phyloP scores from a whole-genome alignment of 73 alveolate species.

The Tetrahymena thermophila region DNA sequence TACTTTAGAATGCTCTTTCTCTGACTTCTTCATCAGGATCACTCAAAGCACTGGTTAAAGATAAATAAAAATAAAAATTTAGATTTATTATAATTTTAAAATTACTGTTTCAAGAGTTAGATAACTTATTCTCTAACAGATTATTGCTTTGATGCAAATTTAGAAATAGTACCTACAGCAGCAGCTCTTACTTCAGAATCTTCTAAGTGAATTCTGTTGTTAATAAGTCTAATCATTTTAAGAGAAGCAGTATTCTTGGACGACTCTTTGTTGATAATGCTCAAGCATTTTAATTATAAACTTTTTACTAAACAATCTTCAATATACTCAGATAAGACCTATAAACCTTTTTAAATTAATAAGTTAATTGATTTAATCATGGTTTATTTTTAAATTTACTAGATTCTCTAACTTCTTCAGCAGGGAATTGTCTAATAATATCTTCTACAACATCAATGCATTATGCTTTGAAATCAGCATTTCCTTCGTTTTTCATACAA shows the following conservation, averaged over 20 bases:
- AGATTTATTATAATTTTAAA: too few species aligned
- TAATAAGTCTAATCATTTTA: constrained; percentile 28
- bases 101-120: constrained; percentile 1
- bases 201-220: constrained; percentile 40
- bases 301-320: constrained; percentile 24
- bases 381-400: background rate
- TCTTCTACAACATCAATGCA: constrained; percentile 23
- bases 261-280: constrained; percentile 18
- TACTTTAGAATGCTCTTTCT: constrained; percentile 17
- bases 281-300: constrained; percentile 4
- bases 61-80: background rate
- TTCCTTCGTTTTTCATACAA: constrained; percentile 18
- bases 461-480: constrained; percentile 17
- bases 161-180: constrained; percentile 36
- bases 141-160: constrained; percentile 6
- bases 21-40: constrained; percentile 52
- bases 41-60: background rate
- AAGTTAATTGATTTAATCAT: background rate
- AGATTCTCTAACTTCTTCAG: constrained; percentile 28
- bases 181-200: constrained; percentile 45
- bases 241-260: constrained; percentile 15
- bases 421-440: constrained; percentile 23
- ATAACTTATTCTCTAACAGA: background rate
- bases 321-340: constrained; percentile 31
- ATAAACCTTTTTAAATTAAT: background rate